Percentiles rank a stretch among this genome's conserved stretches.
Evolutionary conservation across 345 rosid genomes (phyloP).

Genomic region (Salix purpurea): DNA sequence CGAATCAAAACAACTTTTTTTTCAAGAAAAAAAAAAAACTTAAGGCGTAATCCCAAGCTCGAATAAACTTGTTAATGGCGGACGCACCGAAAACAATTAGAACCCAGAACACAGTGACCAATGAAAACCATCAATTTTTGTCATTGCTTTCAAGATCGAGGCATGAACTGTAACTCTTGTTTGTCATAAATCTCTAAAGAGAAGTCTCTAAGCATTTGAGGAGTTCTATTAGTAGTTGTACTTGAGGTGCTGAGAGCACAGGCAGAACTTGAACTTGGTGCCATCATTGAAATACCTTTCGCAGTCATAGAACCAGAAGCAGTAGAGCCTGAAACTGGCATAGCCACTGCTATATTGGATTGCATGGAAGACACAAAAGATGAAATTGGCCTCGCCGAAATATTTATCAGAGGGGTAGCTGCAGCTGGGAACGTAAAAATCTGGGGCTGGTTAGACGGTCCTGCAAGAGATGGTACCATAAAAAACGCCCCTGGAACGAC

Average conservation of each 20-base stretch:
- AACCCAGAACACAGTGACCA: neutral
- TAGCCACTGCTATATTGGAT: conserved; percentile 29
- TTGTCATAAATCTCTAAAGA: conserved; percentile 69
- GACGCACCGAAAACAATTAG: conserved; percentile 3
- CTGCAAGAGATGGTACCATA: conserved; percentile 48
- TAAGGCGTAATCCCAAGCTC: neutral
- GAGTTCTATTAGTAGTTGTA: conserved; percentile 7
- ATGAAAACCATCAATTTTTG: neutral
- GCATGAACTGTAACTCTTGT: conserved; percentile 66
- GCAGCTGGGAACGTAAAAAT: conserved; percentile 57
- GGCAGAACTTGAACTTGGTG: conserved; percentile 51
- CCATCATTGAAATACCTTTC: conserved; percentile 41
- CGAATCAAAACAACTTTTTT: neutral
- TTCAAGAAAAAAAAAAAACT: neutral
- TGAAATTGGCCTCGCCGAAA: conserved; percentile 51
- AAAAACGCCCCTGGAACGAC: conserved; percentile 59
- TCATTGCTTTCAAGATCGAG: conserved; percentile 50
- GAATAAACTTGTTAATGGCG: conserved; percentile 21
- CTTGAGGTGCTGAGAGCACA: conserved; percentile 5
- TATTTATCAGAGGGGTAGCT: conserved; percentile 39
- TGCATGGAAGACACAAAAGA: conserved; percentile 57
- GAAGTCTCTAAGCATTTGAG: conserved; percentile 68
- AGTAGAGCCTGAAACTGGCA: conserved; percentile 19
- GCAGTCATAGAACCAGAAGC: conserved; percentile 31
- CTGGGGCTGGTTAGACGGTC: conserved; percentile 50